A percentile compares a stretch with the other conserved stretches of the same genome.
Conservation (phyloP, 768 basidiomycete species). For the Suillus subalutaceus region DNA sequence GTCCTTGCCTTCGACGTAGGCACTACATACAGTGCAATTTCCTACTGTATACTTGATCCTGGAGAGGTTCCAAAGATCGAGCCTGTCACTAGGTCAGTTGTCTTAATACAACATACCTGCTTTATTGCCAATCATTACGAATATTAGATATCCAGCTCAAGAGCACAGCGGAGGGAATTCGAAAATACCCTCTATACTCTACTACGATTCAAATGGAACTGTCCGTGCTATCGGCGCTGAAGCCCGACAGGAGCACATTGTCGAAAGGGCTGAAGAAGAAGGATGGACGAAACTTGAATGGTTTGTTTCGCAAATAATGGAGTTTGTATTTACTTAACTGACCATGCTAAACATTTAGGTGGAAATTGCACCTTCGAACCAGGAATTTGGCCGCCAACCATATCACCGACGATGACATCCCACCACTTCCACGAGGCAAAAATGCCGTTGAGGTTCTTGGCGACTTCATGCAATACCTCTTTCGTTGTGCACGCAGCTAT, state of each 20-base stretch:
- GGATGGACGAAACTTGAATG: constrained; percentile 51
- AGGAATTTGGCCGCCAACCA: constrained; percentile 35
- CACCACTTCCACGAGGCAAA: constrained; percentile 45
- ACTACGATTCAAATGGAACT: constrained; percentile 43
- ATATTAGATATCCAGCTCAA: constrained; percentile 42
- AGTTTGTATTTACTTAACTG: background rate
- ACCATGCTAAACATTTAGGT: constrained; percentile 22
- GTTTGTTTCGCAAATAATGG: constrained; percentile 24
- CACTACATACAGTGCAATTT: constrained; percentile 44
- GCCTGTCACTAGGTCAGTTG: constrained; percentile 35
- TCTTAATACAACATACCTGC: background rate
- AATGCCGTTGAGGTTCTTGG: constrained; percentile 45
- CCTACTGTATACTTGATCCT: constrained; percentile 46
- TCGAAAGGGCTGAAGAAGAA: constrained; percentile 44
- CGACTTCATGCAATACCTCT: constrained; percentile 51
- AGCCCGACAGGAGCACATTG: constrained; percentile 41
- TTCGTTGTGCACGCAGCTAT: constrained; percentile 45
- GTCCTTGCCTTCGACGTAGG: constrained; percentile 45
- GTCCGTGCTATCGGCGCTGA: constrained; percentile 50
- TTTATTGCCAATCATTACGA: constrained; percentile 8
- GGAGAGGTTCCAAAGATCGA: constrained; percentile 38
- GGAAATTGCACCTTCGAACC: constrained; percentile 44
- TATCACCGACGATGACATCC: constrained; percentile 36
- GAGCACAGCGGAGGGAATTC: constrained; percentile 46
- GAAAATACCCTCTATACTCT: constrained; percentile 53